Evolutionary conservation across 495 filamentous ascomycete genomes (phyloP).

Genomic region (Penicillium tannophilum): DNA sequence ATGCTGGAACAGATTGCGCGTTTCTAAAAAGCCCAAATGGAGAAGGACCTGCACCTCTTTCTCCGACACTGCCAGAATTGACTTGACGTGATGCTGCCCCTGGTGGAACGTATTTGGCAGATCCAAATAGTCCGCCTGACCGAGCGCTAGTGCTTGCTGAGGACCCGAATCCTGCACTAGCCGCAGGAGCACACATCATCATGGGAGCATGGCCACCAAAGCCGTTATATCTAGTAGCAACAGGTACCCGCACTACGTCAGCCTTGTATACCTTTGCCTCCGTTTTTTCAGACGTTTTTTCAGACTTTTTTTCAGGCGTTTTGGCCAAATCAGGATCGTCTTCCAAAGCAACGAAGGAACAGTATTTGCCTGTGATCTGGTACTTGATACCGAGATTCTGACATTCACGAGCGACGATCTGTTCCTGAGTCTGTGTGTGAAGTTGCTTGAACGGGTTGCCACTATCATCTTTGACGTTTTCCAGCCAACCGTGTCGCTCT

Average conservation of each 20-base stretch:
- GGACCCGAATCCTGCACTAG: too few relatives aligned
- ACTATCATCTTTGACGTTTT: constrained; percentile 46
- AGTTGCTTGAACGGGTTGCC: constrained; percentile 50
- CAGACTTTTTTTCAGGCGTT: too few relatives aligned
- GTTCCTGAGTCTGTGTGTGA: constrained; percentile 48
- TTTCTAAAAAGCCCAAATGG: background rate
- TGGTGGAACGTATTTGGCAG: background rate
- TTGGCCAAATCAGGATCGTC: constrained; percentile 1
- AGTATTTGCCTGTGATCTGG: constrained; percentile 68
- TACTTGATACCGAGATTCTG: constrained; percentile 63
- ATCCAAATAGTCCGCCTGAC: background rate
- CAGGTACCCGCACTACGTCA: too few relatives aligned
- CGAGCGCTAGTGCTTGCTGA: background rate
- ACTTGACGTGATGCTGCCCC: background rate
- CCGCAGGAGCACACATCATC: background rate
- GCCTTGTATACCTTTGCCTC: background rate
- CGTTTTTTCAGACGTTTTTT: background rate
- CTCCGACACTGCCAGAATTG: too few relatives aligned
- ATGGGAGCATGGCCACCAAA: background rate
- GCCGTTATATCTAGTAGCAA: background rate
- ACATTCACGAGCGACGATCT: constrained; percentile 63
- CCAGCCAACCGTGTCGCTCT: constrained; percentile 67
- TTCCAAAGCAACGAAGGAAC: constrained; percentile 69
- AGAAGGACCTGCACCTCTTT: background rate
- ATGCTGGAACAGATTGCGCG: too few relatives aligned